Conservation (phyloP, 2,329 filamentous ascomycete genomes). For the Zalaria sp. region DNA sequence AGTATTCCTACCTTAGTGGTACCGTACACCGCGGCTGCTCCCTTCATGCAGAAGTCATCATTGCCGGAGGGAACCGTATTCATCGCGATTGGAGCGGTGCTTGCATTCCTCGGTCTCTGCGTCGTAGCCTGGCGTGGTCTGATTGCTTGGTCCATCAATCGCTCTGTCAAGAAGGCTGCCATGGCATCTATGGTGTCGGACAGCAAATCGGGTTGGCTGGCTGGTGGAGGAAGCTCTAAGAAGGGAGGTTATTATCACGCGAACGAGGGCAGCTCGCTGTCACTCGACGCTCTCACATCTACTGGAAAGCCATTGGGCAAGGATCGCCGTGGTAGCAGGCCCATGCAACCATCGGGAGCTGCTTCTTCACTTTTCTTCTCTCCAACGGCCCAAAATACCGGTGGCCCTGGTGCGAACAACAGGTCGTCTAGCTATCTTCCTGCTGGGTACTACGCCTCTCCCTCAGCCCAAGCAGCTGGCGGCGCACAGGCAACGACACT, state of each 20-base stretch:
- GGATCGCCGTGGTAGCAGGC: background rate
- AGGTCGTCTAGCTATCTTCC: slow-evolving; percentile 74
- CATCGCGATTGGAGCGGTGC: slow-evolving; percentile 78
- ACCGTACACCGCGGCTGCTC: slow-evolving; percentile 70
- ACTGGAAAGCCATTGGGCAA: slow-evolving; percentile 1
- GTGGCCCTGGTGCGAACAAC: slow-evolving; percentile 18
- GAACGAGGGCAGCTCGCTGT: slow-evolving; percentile 31
- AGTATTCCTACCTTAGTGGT: slow-evolving; percentile 58
- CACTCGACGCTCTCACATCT: slow-evolving; percentile 8
- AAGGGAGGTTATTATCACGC: slow-evolving; percentile 48
- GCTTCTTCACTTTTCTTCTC: slow-evolving; percentile 78
- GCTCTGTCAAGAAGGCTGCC: slow-evolving; percentile 78
- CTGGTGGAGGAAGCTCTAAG: slow-evolving; percentile 26
- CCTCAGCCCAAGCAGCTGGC: slow-evolving; percentile 35
- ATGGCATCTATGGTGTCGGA: slow-evolving; percentile 54
- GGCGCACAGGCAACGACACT: slow-evolving; percentile 27
- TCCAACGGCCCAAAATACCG: slow-evolving; percentile 58
- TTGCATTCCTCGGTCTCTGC: slow-evolving; percentile 70
- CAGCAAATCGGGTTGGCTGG: slow-evolving; percentile 28
- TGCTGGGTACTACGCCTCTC: slow-evolving; percentile 77
- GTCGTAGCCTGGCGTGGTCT: slow-evolving; percentile 79
- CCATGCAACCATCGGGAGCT: background rate
- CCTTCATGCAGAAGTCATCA: slow-evolving; percentile 79
- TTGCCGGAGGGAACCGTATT: slow-evolving; percentile 91
- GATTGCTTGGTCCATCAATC: slow-evolving; percentile 81